Evolutionary conservation across 352 stramenopile species (phyloP).

Genomic region (Peronospora farinosa): DNA sequence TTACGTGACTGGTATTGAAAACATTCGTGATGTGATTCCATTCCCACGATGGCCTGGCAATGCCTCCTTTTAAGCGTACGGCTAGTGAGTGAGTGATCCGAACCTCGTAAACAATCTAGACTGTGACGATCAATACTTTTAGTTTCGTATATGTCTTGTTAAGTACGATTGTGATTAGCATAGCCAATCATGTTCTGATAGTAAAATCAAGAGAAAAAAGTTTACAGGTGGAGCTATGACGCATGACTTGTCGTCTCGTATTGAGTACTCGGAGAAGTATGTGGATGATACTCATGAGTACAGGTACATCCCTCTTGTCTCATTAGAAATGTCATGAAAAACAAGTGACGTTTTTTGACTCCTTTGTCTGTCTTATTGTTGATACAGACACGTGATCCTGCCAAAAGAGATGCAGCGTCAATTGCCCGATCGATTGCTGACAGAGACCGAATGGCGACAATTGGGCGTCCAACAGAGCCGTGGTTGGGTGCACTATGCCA

Average conservation of each 20-base stretch:
- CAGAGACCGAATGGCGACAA: slow-evolving; percentile 95
- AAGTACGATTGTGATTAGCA: slow-evolving; percentile 11
- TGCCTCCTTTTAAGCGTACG: slow-evolving; percentile 79
- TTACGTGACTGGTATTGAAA: slow-evolving; percentile 98
- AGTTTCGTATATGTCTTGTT: neutral
- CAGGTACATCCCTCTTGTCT: slow-evolving; percentile 38
- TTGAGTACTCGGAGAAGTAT: slow-evolving; percentile 95
- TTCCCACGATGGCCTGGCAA: slow-evolving; percentile 96
- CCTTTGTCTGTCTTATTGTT: neutral
- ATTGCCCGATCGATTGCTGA: slow-evolving; percentile 93
- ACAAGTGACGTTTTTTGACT: neutral
- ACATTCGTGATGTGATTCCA: slow-evolving; percentile 98
- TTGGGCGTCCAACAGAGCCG: slow-evolving; percentile 97
- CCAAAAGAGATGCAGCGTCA: slow-evolving; percentile 97
- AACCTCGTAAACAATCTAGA: neutral
- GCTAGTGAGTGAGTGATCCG: slow-evolving; percentile 17
- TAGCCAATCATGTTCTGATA: slow-evolving; percentile 13
- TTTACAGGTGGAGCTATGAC: slow-evolving; percentile 39
- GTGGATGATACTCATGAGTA: slow-evolving; percentile 91
- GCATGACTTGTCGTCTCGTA: slow-evolving; percentile 84
- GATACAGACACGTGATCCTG: slow-evolving; percentile 90
- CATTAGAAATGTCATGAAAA: too few species aligned
- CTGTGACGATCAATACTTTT: slow-evolving; percentile 15
- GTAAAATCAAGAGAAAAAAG: slow-evolving; percentile 6
- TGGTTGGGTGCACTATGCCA: slow-evolving; percentile 98